These are phyloP conservation scores for Ceratocystis colombiana DNA, from an alignment of 2,329 filamentous ascomycete species.

Conservation along the genomic window DNA sequence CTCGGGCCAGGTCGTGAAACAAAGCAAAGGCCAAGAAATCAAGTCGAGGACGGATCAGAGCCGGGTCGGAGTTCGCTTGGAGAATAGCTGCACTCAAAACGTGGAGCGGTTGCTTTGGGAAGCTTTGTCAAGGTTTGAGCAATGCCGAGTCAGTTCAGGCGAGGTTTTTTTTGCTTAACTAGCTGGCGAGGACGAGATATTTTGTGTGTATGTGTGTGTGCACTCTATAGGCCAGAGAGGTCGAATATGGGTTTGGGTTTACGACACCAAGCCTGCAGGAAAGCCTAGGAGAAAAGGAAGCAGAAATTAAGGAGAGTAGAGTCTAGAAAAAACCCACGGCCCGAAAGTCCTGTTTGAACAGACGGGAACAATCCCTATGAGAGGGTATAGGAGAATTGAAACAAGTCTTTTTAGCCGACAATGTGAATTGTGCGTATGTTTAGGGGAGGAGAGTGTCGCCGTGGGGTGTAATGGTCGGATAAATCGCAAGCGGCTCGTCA, in stretches of 20 bases:
- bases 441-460: too few species aligned
- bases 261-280: not conserved
- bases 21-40: constrained; percentile 6
- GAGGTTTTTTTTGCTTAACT: not conserved
- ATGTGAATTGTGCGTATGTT: too few species aligned
- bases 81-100: not conserved
- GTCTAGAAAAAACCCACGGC: too few species aligned
- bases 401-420: too few species aligned
- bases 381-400: too few species aligned
- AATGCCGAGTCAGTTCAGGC: not conserved
- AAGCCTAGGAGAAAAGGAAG: not conserved
- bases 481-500: too few species aligned
- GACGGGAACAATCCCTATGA: too few species aligned
- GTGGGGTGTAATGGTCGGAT: too few species aligned
- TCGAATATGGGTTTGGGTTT: not conserved
- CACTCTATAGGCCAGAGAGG: not conserved
- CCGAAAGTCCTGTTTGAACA: too few species aligned
- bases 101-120: not conserved
- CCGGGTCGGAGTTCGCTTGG: constrained; percentile 4
- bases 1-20: constrained; percentile 10
- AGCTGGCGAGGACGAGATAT: not conserved
- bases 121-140: not conserved
- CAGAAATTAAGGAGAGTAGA: not conserved
- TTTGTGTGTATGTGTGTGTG: not conserved
- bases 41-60: constrained; percentile 5